Evolutionary conservation across 441 rosid species (phyloP).

Genomic region (Pelargonium fulgidum): DNA sequence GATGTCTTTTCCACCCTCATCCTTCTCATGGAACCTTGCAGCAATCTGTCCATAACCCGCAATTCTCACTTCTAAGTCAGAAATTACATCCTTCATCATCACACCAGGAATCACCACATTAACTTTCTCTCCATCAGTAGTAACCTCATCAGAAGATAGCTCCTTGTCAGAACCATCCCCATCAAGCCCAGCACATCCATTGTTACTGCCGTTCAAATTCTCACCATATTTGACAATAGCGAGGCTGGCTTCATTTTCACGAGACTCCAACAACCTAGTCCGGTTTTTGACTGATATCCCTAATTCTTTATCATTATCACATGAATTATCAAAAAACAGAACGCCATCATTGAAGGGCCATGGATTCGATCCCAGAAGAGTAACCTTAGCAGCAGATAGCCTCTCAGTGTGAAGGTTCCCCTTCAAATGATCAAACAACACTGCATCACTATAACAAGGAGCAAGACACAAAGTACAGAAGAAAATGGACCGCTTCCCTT

Average conservation of each 20-base stretch:
- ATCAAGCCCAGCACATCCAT: slow-evolving; percentile 22
- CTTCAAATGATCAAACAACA: slow-evolving; percentile 66
- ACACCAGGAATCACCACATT: slow-evolving; percentile 45
- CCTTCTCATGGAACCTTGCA: slow-evolving; percentile 48
- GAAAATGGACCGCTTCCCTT: slow-evolving; percentile 64
- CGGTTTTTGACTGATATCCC: slow-evolving; percentile 16
- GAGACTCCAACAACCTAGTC: slow-evolving; percentile 30
- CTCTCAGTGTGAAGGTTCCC: slow-evolving; percentile 74
- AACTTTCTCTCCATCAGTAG: slow-evolving; percentile 20
- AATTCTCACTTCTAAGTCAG: slow-evolving; percentile 48
- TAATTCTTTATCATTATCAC: slow-evolving; percentile 29
- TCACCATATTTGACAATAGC: slow-evolving; percentile 49
- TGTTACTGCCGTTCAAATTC: slow-evolving; percentile 15
- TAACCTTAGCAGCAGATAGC: slow-evolving; percentile 57
- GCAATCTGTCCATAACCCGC: slow-evolving; percentile 60
- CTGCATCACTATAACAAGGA: slow-evolving; percentile 65
- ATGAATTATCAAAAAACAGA: slow-evolving; percentile 57
- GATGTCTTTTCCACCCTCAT: slow-evolving; percentile 35
- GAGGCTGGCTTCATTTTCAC: slow-evolving; percentile 28
- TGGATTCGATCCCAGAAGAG: slow-evolving; percentile 62
- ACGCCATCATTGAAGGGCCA: slow-evolving; percentile 93
- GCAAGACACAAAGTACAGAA: slow-evolving; percentile 84
- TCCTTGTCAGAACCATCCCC: slow-evolving; percentile 8
- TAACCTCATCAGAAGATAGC: slow-evolving; percentile 4
- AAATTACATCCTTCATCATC: slow-evolving; percentile 49